Evolutionary conservation across 2,329 filamentous ascomycete species (phyloP), one percentile per base, ranked within the genome.

Genomic region (Trichoderma koningiopsis): DNA sequence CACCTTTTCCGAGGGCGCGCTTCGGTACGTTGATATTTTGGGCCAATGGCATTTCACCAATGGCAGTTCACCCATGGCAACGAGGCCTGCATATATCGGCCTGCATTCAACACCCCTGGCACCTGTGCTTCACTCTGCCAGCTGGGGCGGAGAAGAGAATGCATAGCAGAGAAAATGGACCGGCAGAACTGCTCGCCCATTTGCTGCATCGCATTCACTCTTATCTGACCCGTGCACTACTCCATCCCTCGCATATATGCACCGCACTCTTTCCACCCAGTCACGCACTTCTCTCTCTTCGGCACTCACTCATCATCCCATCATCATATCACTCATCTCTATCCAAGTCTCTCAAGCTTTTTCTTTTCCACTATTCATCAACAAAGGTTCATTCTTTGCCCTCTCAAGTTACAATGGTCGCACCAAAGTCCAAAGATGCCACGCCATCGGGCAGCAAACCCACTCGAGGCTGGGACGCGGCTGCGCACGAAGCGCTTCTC

Each of bases 401-500:
- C 27, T 27, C 7, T 14, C 11, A 35, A 22, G 24, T 22, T 43
- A 68, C 24, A 63, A 72, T 60, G 67, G 73, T 72, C 4, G 35
- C 55, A 14, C 16, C 55, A 10, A 67, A 67, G 22, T 19, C 55
- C 14, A 2, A 16, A 27, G 24, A 59, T 16, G n/a, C 64, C 49
- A n/a, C 40, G 2, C 31, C 55, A 5, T 16, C 64, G 66, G 55
- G 71, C 61, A 65, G 59, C n/a, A 78, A 77, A 58, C 70, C 74
- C 19, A 40, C 59, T 27, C 75, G 77, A 13, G 75, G 76, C 3
- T 78, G 81, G 81, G 76, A 81, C 69, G 79, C 79, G 16, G 70
- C 72, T 16, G 74, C 82, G 16, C 80, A 82, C n/a, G 76, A 78
- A 6, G 80, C 79, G 19, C 77, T 84, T 1, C 77, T 84, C 5